phyloP scores from a whole-genome alignment of 2,329 filamentous ascomycete genomes.

The Penicillium sp. region DNA sequence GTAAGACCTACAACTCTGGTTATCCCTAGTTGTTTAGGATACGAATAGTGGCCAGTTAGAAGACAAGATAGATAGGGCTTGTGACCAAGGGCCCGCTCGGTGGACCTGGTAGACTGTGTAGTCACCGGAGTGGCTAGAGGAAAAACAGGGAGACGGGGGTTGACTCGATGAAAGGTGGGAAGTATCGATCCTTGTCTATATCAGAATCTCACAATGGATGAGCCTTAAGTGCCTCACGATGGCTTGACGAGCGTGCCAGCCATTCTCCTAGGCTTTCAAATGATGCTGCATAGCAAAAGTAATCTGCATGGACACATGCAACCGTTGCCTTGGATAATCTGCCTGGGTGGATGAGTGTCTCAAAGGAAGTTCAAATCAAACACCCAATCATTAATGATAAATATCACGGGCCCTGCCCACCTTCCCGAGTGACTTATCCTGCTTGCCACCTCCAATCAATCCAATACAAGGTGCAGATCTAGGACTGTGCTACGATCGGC shows the following conservation, averaged over 20 bases:
- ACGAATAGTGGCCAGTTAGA: not conserved
- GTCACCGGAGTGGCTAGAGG: not conserved
- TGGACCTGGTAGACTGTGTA: not conserved
- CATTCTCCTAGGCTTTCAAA: too few relatives aligned
- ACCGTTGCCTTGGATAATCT: not conserved
- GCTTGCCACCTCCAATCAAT: not conserved
- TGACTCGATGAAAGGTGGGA: not conserved
- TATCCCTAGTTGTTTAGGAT: constrained; percentile 3
- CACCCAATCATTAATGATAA: not conserved
- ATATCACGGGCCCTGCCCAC: not conserved
- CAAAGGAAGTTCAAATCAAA: not conserved
- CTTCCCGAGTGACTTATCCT: too few relatives aligned
- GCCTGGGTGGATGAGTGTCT: not conserved
- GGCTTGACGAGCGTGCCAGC: not conserved
- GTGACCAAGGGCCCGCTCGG: not conserved
- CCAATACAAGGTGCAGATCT: not conserved
- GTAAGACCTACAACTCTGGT: not conserved
- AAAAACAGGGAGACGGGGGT: not conserved
- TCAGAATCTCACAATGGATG: not conserved
- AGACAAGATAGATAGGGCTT: not conserved
- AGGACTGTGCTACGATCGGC: not conserved
- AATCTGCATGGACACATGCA: not conserved
- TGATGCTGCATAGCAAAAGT: not conserved
- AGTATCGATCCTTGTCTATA: not conserved
- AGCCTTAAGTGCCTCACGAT: not conserved